Evolutionary conservation across 2,329 filamentous ascomycete species (phyloP).

Genomic region (Trichoderma atrobrunneum): DNA sequence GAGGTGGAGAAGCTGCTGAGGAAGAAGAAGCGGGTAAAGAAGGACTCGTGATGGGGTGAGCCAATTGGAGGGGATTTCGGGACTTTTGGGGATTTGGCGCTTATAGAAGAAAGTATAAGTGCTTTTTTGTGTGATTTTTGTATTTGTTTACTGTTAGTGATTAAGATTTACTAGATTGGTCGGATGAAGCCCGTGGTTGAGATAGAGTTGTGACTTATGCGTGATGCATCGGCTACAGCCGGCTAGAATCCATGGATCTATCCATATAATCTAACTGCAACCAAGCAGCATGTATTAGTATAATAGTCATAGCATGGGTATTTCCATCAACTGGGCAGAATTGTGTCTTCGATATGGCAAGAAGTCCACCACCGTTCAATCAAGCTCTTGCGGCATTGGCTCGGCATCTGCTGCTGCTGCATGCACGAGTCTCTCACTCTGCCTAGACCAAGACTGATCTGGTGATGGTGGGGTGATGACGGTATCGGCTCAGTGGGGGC

Average conservation of each 20-base stretch:
- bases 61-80: background rate
- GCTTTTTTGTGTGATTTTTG: background rate
- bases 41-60: background rate
- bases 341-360: background rate
- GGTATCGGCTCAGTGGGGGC: background rate
- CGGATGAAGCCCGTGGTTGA: background rate
- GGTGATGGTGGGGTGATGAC: slow-evolving; percentile 15
- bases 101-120: background rate
- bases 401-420: background rate
- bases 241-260: background rate
- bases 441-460: background rate
- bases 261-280: background rate
- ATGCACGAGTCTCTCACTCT: background rate
- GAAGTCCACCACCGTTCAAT: background rate
- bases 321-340: background rate
- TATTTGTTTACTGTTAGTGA: background rate
- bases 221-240: background rate
- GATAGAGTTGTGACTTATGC: background rate
- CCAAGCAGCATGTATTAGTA: no score
- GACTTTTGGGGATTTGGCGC: background rate
- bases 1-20: slow-evolving; percentile 69
- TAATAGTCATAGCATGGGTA: background rate
- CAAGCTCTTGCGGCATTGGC: background rate
- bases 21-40: slow-evolving; percentile 39
- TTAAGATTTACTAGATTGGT: background rate